phyloP scores from a whole-genome alignment of 805 yeast species.

The Candida berthetii region DNA sequence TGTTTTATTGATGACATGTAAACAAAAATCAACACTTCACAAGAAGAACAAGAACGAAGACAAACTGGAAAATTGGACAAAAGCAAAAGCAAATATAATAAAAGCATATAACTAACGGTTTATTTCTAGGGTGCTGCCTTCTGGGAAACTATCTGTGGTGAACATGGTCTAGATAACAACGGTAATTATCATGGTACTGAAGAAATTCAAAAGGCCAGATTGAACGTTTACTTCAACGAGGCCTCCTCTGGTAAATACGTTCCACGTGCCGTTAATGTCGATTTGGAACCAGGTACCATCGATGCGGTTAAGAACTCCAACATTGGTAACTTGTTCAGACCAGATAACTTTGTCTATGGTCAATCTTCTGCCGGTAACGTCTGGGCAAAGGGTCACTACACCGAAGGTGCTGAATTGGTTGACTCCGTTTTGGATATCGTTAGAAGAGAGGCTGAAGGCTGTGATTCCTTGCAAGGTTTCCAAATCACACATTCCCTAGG shows the following conservation, averaged over 20 bases:
- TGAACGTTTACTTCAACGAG: slow-evolving; percentile 92
- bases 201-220: slow-evolving; percentile 75
- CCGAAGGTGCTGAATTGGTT: slow-evolving; percentile 91
- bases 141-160: slow-evolving; percentile 90
- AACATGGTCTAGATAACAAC: slow-evolving; percentile 72
- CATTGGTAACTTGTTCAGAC: slow-evolving; percentile 91
- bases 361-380: slow-evolving; percentile 99
- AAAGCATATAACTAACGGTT: too few relatives aligned
- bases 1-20: neutral
- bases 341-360: slow-evolving; percentile 95
- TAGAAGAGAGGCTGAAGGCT: slow-evolving; percentile 93
- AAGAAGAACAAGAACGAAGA: neutral
- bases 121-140: slow-evolving; percentile 72
- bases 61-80: too few relatives aligned
- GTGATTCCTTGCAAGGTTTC: slow-evolving; percentile 97
- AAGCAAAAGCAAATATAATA: neutral
- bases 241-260: slow-evolving; percentile 95
- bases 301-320: slow-evolving; percentile 95
- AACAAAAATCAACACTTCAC: neutral
- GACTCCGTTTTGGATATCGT: slow-evolving; percentile 94
- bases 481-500: slow-evolving; percentile 95
- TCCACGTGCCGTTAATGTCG: slow-evolving; percentile 96
- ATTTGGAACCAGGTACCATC: slow-evolving; percentile 95
- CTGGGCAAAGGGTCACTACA: slow-evolving; percentile 98
- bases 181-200: slow-evolving; percentile 65